Conservation (phyloP, 257 asterid species). For the Vinca minor region DNA sequence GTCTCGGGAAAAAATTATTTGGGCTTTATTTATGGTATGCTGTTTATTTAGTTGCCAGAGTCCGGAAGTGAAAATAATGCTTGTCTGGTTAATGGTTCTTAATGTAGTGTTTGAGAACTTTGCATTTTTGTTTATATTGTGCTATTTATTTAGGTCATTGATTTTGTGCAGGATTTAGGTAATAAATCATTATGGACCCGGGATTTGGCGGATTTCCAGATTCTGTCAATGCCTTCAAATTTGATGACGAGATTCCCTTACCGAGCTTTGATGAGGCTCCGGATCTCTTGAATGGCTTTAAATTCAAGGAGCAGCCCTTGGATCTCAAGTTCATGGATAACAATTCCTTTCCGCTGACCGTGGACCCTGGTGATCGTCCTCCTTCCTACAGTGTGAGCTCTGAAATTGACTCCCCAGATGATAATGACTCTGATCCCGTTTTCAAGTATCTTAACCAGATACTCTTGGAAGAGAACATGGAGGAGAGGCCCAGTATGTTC, state of each 20-base stretch:
- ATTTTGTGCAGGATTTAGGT: conserved; percentile 21
- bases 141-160: neutral
- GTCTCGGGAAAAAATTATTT: neutral
- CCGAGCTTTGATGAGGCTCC: conserved; percentile 41
- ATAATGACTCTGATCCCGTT: conserved; percentile 74
- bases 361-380: conserved; percentile 26
- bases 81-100: neutral
- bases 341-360: conserved; percentile 31
- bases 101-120: neutral
- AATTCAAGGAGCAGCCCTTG: conserved; percentile 22
- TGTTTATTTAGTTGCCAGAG: too few relatives aligned
- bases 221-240: conserved; percentile 25
- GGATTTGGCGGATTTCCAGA: conserved; percentile 24
- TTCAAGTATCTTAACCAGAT: conserved; percentile 78
- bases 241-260: conserved; percentile 28
- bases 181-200: conserved; percentile 46
- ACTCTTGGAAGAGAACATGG: conserved; percentile 76
- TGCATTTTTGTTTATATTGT: neutral
- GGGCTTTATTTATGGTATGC: neutral
- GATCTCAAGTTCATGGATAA: conserved; percentile 40
- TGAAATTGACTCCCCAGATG: conserved; percentile 72
- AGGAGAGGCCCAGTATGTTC: conserved; percentile 87
- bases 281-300: conserved; percentile 27
- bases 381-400: conserved; percentile 46
- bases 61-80: neutral